Percentiles rank a stretch among this genome's conserved stretches.
phyloP scores from a whole-genome alignment of 2,329 filamentous ascomycete genomes.

The Scleromitrula shiraiana region DNA sequence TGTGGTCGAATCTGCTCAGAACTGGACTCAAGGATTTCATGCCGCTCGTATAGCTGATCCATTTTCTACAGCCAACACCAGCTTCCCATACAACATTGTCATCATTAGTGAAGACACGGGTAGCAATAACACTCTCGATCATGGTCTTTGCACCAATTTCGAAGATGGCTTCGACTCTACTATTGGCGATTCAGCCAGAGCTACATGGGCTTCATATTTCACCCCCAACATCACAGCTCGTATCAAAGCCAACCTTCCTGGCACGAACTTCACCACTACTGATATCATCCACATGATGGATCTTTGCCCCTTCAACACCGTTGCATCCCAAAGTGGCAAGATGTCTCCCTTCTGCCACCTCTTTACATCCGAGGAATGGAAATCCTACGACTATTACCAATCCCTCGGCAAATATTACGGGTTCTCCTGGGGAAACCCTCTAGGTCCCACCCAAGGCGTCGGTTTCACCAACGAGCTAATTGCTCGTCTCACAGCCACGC shows the following conservation, averaged over 20 bases:
- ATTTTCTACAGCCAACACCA: conserved; percentile 30
- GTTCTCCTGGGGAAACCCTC: conserved; percentile 65
- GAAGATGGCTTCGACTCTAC: conserved; percentile 47
- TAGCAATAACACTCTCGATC: conserved; percentile 76
- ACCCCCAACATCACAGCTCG: conserved; percentile 58
- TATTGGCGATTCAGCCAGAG: conserved; percentile 43
- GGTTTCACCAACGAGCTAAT: conserved; percentile 85
- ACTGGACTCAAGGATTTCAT: conserved; percentile 71
- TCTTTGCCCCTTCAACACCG: conserved; percentile 75
- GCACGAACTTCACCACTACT: conserved; percentile 52
- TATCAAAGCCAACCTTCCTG: conserved; percentile 60
- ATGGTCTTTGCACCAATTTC: conserved; percentile 63
- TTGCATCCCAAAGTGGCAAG: conserved; percentile 49
- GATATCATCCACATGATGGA: conserved; percentile 76
- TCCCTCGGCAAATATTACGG: conserved; percentile 80
- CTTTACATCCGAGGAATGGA: conserved; percentile 69
- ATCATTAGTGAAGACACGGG: conserved; percentile 58
- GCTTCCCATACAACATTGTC: conserved; percentile 49
- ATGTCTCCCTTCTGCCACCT: conserved; percentile 68
- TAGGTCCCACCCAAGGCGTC: conserved; percentile 78
- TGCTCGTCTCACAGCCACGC: conserved; percentile 61
- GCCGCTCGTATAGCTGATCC: conserved; percentile 34
- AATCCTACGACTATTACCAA: conserved; percentile 71
- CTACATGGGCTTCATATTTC: conserved; percentile 55
- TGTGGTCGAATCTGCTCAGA: conserved; percentile 65